These are phyloP conservation scores for Dryas octopetala DNA, from an alignment of 306 rosid genomes.

Conservation along the genomic window DNA sequence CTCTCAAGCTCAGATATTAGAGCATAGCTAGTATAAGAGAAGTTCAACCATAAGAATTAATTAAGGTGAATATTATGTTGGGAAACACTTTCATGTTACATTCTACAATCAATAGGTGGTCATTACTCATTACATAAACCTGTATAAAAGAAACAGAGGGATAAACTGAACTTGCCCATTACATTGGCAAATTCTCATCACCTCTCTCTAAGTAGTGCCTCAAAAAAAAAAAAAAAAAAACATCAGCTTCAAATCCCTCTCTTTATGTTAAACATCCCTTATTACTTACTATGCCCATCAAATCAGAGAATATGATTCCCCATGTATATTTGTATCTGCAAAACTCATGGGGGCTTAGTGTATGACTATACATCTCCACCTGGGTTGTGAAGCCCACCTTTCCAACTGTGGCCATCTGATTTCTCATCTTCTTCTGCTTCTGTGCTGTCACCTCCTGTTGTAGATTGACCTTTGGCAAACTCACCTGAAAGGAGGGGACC, in stretches of 20 bases:
- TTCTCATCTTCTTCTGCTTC: constrained; percentile 72
- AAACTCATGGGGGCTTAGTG: constrained; percentile 35
- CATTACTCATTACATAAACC: constrained; percentile 35
- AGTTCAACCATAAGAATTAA: constrained; percentile 12
- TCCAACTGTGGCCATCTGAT: constrained; percentile 80
- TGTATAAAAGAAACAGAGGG: constrained; percentile 21
- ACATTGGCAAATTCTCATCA: constrained; percentile 26
- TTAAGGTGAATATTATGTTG: constrained; percentile 12
- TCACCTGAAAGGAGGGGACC: constrained; percentile 57
- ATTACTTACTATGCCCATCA: constrained; percentile 30
- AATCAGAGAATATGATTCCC: constrained; percentile 27
- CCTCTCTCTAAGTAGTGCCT: constrained; percentile 32
- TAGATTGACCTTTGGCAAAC: constrained; percentile 54
- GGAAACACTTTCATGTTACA: constrained; percentile 16
- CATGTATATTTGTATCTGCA: constrained; percentile 41
- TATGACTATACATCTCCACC: constrained; percentile 38
- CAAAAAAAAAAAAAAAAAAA: not conserved
- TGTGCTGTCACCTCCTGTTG: constrained; percentile 49
- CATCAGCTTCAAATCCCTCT: constrained; percentile 23
- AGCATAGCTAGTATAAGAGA: constrained; percentile 14
- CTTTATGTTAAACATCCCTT: constrained; percentile 31
- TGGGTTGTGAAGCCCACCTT: constrained; percentile 38
- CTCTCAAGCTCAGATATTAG: constrained; percentile 9
- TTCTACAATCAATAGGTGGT: constrained; percentile 29
- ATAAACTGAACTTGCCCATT: constrained; percentile 12